Percentiles rank a stretch among this genome's conserved stretches.
These are phyloP conservation scores for Rhynchosporium graminicola DNA, from an alignment of 2,329 filamentous ascomycete genomes.

Conservation along the genomic window DNA sequence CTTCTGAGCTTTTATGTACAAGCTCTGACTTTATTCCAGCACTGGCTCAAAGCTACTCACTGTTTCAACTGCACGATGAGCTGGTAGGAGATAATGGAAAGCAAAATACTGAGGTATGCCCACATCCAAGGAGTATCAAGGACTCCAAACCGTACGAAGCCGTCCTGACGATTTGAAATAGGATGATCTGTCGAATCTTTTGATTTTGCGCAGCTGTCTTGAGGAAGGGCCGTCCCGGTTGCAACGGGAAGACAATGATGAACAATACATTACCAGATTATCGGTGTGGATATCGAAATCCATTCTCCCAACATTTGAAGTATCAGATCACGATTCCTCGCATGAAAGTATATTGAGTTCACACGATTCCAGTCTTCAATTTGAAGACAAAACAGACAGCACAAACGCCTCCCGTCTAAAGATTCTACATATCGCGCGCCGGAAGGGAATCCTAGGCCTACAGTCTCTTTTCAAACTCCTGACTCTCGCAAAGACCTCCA, in stretches of 20 bases:
- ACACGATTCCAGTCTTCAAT: not conserved
- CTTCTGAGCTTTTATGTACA: not conserved
- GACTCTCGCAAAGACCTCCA: not conserved
- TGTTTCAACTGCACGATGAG: conserved; percentile 24
- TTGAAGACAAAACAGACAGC: conserved; percentile 14
- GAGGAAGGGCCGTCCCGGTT: conserved; percentile 15
- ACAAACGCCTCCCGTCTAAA: conserved; percentile 14
- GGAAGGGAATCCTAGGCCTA: conserved; percentile 29
- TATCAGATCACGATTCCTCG: conserved; percentile 30
- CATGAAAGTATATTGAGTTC: conserved; percentile 26
- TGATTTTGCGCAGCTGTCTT: conserved; percentile 35
- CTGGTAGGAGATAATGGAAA: conserved; percentile 10
- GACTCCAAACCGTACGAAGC: not conserved
- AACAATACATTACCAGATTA: conserved; percentile 24
- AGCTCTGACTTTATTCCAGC: conserved; percentile 21
- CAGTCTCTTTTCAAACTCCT: conserved; percentile 21
- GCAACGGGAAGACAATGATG: conserved; percentile 20
- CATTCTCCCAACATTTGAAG: conserved; percentile 32
- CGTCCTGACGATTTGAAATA: conserved; percentile 7
- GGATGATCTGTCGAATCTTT: conserved; percentile 30
- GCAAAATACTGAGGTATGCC: conserved; percentile 9
- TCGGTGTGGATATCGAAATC: conserved; percentile 31
- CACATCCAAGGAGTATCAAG: not conserved
- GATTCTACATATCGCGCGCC: conserved; percentile 20
- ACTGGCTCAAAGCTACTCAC: conserved; percentile 30